Base-by-base conservation (phyloP, 2,329 filamentous ascomycete species). In the Arthrinium puccinioides region DNA sequence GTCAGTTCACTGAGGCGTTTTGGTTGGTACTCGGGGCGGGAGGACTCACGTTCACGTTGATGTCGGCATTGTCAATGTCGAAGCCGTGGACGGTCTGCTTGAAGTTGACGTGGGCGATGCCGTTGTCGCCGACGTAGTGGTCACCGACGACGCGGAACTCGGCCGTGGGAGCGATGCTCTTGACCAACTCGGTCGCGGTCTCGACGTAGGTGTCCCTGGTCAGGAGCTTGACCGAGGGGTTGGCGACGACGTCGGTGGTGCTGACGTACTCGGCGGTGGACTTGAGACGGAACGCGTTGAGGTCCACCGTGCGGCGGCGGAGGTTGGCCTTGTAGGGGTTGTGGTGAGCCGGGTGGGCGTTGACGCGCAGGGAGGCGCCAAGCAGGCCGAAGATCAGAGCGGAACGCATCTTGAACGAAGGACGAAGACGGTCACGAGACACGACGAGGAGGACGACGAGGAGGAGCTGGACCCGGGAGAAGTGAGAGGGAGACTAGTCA, bases 11-110 rank as follows among this genome's bases (percentile, higher is more conserved):
- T 30, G 5, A 6, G 42, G 23, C 34, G 11, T 21, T 7, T 16
- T 31, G 15, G 18, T 19, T 11, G 25, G 25, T 14, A 10, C 15
- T 27, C 26, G 15, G 6, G 14, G 19, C 14, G 4, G 6, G 21
- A 18, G 6, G n/a, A 60, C 71, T 59, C 46, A 77, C 71, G 44
- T 79, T 79, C 32, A 79, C 70, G 36, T 77, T 76, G 48, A 77
- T 75, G 49, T 76, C 71, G 1, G 69, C 72, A 46, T 79, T 79
- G 46, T 78, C 75, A 41, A 80, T 68, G 42, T 79, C 75, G 18
- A 79, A 51, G 2, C 69, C 74, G 37, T 77, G 70, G 6, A 63
- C 58, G 0, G 73, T 78, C 56, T 79, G 76, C 55, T 72, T 74
- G 50, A 79, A 75, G 52, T 76, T 66, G 44, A 77, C 71, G 47